phyloP scores from a whole-genome alignment of 169 alveolate genomes.

The Babesia microti region DNA sequence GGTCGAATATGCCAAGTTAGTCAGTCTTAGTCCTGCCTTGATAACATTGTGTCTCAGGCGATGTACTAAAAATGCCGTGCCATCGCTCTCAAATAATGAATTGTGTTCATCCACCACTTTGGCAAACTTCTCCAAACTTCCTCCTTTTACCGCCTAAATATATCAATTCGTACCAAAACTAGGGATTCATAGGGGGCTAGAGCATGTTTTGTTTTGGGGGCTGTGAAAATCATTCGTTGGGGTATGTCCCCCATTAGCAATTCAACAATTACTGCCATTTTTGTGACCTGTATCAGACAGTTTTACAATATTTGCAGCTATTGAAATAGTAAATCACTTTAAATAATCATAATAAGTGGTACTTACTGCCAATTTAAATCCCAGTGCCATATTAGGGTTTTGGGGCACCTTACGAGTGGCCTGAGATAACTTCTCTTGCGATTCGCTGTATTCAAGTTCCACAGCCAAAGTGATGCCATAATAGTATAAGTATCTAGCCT shows the following conservation, averaged over 20 bases:
- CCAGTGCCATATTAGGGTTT: slow-evolving; percentile 68
- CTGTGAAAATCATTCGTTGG: slow-evolving; percentile 77
- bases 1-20: slow-evolving; percentile 80
- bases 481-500: slow-evolving; percentile 86
- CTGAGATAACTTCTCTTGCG: slow-evolving; percentile 75
- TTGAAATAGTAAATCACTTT: not conserved
- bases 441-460: slow-evolving; percentile 84
- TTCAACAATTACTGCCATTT: slow-evolving; percentile 82
- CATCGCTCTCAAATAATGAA: slow-evolving; percentile 67
- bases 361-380: slow-evolving; percentile 72
- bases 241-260: slow-evolving; percentile 94
- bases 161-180: slow-evolving; percentile 43
- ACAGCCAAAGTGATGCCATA: slow-evolving; percentile 84
- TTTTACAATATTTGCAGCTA: not conserved
- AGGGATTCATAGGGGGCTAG: slow-evolving; percentile 79
- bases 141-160: slow-evolving; percentile 78
- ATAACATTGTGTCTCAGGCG: slow-evolving; percentile 88
- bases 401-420: slow-evolving; percentile 90
- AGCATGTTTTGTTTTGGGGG: slow-evolving; percentile 64
- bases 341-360: slow-evolving; percentile 1
- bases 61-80: slow-evolving; percentile 74
- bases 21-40: slow-evolving; percentile 85
- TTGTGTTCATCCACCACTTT: slow-evolving; percentile 62
- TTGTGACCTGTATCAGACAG: slow-evolving; percentile 57
- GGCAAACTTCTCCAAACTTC: slow-evolving; percentile 78